A percentile compares a stretch with the other conserved stretches of the same genome.
phyloP scores from a whole-genome alignment of 169 alveolate genomes.

The Plasmodium ovale region DNA sequence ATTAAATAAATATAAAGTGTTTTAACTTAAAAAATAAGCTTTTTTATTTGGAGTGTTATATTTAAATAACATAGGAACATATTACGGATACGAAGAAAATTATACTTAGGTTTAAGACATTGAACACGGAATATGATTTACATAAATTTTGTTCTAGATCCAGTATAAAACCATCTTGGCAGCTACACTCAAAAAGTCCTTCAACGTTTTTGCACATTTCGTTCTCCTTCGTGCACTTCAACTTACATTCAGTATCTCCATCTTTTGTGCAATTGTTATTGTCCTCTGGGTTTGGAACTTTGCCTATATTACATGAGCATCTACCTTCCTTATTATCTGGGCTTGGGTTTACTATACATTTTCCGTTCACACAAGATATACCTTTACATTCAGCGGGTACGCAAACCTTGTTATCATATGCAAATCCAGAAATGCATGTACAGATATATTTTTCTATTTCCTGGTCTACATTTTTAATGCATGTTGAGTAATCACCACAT shows the following conservation, averaged over 20 bases:
- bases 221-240: constrained; percentile 19
- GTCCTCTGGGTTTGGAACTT: constrained; percentile 11
- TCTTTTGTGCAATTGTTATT: constrained; percentile 36
- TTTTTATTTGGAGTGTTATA: neutral
- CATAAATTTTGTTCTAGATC: constrained; percentile 15
- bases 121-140: constrained; percentile 25
- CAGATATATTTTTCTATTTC: neutral
- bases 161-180: constrained; percentile 34
- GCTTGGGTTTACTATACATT: constrained; percentile 29
- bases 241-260: constrained; percentile 41
- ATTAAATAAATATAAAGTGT: constrained; percentile 11
- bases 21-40: neutral
- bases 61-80: constrained; percentile 21
- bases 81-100: neutral
- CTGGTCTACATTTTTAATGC: neutral
- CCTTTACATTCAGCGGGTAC: constrained; percentile 15
- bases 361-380: constrained; percentile 28
- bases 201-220: constrained; percentile 36
- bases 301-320: constrained; percentile 57
- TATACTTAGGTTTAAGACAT: constrained; percentile 23
- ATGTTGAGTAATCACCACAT: constrained; percentile 37
- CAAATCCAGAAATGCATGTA: neutral
- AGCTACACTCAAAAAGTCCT: constrained; percentile 33
- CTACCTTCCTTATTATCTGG: neutral
- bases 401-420: neutral